Evolutionary conservation across 805 yeast genomes (phyloP), one percentile per base, ranked within the genome.

Genomic region (Lipomyces kockii): DNA sequence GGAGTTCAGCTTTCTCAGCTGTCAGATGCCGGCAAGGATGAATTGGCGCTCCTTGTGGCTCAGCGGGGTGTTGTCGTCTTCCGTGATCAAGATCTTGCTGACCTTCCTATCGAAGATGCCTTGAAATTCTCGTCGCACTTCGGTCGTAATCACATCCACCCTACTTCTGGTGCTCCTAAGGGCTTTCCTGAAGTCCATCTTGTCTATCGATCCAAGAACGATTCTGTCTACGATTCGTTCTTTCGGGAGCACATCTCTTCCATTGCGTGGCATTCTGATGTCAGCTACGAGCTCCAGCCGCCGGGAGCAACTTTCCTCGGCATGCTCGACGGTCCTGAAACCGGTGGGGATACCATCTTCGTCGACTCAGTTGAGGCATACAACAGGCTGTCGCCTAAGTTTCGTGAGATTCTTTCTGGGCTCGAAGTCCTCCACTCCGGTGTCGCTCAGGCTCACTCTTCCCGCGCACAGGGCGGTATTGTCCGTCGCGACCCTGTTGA

Each of bases 341-440:
- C 86, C 54, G 92, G 94, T 63, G 95, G 95, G 69, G 95, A 90
- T 76, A 90, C 91, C n/a, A 80, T 89, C 59, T 90, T 89, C 75
- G 85, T 90, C n/a, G 91, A 89, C 74, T 82, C 87, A 34, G 81
- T 82, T 49, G 92, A 88, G 76, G 92, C 91, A 11, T 90, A 87
- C 77, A 84, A 87, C 66, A 80, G 93, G 73, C 81, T 90, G 62
- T 89, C 93, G 0, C 89, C 90, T 29, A 83, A 80, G 35, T 84
- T 89, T 80, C 83, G 87, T 75, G 79, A 85, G 73, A 79, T 87
- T 70, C 76, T 89, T 56, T 81, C 82, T 22, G 89, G 89, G 0
- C 82, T 90, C 73, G 85, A 86, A 73, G 93, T 87, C 2, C 80
- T 86, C 55, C 93, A 90, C 79, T 84, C 92, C 12, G 88, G 91